Conservation (phyloP, 495 filamentous ascomycete genomes). For the Viridothelium virens region DNA sequence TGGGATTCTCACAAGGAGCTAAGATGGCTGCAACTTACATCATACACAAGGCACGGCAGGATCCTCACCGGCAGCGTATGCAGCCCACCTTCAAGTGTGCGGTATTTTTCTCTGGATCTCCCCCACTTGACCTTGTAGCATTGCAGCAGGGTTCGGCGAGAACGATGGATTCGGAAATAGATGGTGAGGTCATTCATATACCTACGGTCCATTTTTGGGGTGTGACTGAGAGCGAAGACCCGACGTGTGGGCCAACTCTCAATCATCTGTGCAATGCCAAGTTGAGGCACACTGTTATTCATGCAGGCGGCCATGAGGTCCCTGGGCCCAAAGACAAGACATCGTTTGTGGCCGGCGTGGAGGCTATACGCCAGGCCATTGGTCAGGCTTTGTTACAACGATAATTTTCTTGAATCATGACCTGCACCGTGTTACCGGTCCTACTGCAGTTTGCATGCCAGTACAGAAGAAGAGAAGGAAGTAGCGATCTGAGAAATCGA, state of each 20-base stretch:
- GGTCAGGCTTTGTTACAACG: background rate
- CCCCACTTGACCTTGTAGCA: background rate
- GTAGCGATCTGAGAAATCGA: too few species aligned
- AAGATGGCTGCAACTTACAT: background rate
- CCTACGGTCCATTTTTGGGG: slow-evolving; percentile 3
- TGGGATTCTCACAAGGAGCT: slow-evolving; percentile 1
- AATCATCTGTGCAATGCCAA: background rate
- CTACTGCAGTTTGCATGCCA: background rate
- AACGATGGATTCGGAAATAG: background rate
- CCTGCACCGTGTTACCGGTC: background rate
- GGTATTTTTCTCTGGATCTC: background rate
- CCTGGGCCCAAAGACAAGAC: background rate
- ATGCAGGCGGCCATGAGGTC: background rate
- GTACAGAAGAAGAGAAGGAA: background rate
- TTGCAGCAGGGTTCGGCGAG: background rate
- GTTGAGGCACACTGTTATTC: background rate
- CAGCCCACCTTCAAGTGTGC: slow-evolving; percentile 3
- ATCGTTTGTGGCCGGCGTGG: background rate
- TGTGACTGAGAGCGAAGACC: background rate
- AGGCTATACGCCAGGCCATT: background rate
- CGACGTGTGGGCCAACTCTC: background rate
- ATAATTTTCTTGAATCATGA: background rate
- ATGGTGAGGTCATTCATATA: background rate
- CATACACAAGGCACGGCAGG: background rate
- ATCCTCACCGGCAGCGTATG: background rate